A percentile compares a stretch with the other conserved stretches of the same genome.
Conservation (phyloP, 176 grass and related monocot species). For the Musa beccarii region DNA sequence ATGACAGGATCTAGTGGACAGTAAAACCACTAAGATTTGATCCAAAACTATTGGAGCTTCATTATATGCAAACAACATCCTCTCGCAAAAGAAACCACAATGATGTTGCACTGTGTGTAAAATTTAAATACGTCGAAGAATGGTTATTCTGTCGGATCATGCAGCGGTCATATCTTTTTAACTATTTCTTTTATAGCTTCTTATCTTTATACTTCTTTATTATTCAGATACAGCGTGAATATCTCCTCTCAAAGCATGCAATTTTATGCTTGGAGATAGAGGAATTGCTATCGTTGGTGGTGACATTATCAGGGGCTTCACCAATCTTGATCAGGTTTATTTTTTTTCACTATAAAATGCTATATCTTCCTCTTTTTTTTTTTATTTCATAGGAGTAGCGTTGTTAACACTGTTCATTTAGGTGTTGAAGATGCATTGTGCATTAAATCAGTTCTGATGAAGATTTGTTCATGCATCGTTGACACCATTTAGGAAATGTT, state of each 20-base stretch:
- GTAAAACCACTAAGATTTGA: no score
- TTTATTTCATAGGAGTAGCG: not conserved
- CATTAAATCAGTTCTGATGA: no score
- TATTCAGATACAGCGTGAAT: not conserved
- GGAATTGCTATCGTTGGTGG: constrained; percentile 74
- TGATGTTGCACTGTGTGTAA: no score
- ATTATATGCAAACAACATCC: no score
- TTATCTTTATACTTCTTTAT: not conserved
- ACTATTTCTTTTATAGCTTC: not conserved
- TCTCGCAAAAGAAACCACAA: no score
- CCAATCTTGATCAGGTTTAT: constrained; percentile 59
- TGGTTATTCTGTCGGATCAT: no score
- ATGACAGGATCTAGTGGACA: no score
- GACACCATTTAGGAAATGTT: no score
- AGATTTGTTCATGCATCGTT: no score
- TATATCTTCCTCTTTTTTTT: not conserved
- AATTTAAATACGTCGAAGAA: no score
- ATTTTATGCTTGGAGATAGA: constrained; percentile 42
- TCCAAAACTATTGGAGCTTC: no score
- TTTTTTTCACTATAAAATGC: not conserved
- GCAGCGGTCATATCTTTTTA: not conserved
- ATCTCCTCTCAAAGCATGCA: not conserved
- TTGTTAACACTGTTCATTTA: not conserved
- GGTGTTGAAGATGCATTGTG: not conserved
- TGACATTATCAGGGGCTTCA: constrained; percentile 83